Evolutionary conservation across 441 rosid genomes (phyloP).

Genomic region (Populus trichocarpa): DNA sequence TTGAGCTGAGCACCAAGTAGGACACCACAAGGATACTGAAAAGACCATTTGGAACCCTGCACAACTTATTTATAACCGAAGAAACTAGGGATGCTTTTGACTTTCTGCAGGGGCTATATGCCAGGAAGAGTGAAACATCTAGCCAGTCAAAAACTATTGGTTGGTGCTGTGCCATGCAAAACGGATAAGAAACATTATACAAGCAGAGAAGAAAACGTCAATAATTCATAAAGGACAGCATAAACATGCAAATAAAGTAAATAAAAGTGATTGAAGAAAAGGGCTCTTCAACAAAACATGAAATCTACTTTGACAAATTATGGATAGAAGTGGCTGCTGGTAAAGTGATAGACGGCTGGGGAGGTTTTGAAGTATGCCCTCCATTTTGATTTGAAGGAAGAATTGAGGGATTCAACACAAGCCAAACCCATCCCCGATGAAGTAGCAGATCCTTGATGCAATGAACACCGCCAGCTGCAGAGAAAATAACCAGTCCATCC

Average conservation of each 20-base stretch:
- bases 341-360: neutral
- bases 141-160: neutral
- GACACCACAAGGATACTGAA: neutral
- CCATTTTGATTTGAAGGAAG: neutral
- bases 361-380: neutral
- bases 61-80: neutral
- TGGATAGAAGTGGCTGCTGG: neutral
- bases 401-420: neutral
- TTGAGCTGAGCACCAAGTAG: neutral
- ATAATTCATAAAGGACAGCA: conserved; percentile 1
- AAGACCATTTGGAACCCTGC: neutral
- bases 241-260: neutral
- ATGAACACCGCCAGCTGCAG: neutral
- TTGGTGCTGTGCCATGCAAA: conserved; percentile 1
- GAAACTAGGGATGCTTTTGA: neutral
- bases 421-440: neutral
- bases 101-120: neutral
- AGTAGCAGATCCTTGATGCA: neutral
- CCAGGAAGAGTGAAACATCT: neutral
- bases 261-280: neutral
- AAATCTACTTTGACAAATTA: neutral
- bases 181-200: neutral
- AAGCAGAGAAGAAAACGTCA: conserved; percentile 4
- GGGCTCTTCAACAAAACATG: neutral
- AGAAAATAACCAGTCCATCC: neutral